Conservation (phyloP, 768 basidiomycete genomes). For the Asterophora lycoperdoides region DNA sequence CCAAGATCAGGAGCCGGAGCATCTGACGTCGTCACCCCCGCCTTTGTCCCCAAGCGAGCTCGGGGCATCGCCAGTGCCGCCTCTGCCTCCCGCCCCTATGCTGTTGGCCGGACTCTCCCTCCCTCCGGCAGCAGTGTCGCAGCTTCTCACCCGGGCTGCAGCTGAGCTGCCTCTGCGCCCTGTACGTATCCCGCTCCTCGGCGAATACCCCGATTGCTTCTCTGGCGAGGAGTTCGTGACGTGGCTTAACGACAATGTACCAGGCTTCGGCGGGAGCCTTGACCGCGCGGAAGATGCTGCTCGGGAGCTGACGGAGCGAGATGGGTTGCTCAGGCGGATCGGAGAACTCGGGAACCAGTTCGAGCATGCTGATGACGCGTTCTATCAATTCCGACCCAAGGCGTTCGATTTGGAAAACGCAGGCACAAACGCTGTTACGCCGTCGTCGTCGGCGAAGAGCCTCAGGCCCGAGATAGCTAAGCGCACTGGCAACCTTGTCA, state of each 20-base stretch:
- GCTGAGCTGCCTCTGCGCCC: slow-evolving; percentile 66
- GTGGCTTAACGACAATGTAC: slow-evolving; percentile 78
- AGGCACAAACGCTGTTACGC: slow-evolving; percentile 16
- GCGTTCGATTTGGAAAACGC: slow-evolving; percentile 57
- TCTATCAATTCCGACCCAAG: slow-evolving; percentile 81
- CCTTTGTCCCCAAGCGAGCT: slow-evolving; percentile 55
- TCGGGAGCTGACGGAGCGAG: slow-evolving; percentile 55
- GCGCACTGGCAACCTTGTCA: slow-evolving; percentile 65
- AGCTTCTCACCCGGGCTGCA: slow-evolving; percentile 66
- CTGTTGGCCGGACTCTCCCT: slow-evolving; percentile 74
- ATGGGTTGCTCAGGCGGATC: slow-evolving; percentile 61
- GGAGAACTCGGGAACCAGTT: slow-evolving; percentile 84
- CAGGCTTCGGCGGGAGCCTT: slow-evolving; percentile 70
- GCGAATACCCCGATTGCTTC: slow-evolving; percentile 84
- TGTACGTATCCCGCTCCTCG: slow-evolving; percentile 73
- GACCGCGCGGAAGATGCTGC: slow-evolving; percentile 79
- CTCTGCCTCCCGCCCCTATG: slow-evolving; percentile 48
- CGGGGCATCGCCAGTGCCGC: slow-evolving; percentile 25
- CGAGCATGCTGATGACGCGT: slow-evolving; percentile 73
- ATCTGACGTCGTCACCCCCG: slow-evolving; percentile 49
- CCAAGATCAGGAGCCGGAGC: slow-evolving; percentile 26
- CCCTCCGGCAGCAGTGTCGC: slow-evolving; percentile 59
- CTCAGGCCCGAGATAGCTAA: slow-evolving; percentile 53
- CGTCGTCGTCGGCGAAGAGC: slow-evolving; percentile 22
- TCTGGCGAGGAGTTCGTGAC: slow-evolving; percentile 84